Percentiles rank a stretch among this genome's conserved stretches.
These are phyloP conservation scores for Backusella tarrabulga DNA, from an alignment of 192 early-diverging fungal genomes.

Conservation along the genomic window DNA sequence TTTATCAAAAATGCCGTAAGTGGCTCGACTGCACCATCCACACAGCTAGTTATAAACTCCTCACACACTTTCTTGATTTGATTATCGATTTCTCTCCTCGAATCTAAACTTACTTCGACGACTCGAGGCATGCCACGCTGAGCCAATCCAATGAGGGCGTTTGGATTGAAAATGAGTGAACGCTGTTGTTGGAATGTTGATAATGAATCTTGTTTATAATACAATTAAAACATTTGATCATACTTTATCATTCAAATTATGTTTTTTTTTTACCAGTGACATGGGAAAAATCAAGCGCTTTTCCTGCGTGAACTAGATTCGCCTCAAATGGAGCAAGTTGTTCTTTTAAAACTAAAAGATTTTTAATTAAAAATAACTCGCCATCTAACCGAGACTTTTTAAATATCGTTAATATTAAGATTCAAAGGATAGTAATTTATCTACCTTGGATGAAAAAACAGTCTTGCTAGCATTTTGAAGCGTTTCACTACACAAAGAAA, in stretches of 20 bases:
- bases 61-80: slow-evolving; percentile 75
- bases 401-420: not conserved
- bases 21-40: slow-evolving; percentile 61
- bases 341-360: slow-evolving; percentile 80
- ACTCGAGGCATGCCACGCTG: slow-evolving; percentile 32
- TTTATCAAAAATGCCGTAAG: slow-evolving; percentile 57
- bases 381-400: slow-evolving; percentile 53
- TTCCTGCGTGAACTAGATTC: slow-evolving; percentile 70
- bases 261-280: slow-evolving; percentile 47
- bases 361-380: slow-evolving; percentile 84
- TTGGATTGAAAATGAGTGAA: slow-evolving; percentile 31
- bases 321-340: slow-evolving; percentile 77
- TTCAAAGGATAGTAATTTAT: not conserved
- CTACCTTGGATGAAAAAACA: slow-evolving; percentile 52
- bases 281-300: slow-evolving; percentile 64
- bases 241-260: not conserved
- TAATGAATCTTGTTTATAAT: slow-evolving; percentile 2
- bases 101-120: slow-evolving; percentile 37
- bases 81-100: slow-evolving; percentile 58
- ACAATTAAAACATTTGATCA: not conserved
- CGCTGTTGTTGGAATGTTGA: slow-evolving; percentile 15
- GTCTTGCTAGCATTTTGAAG: slow-evolving; percentile 49
- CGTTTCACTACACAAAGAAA: slow-evolving; percentile 64
- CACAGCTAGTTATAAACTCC: slow-evolving; percentile 70
- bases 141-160: slow-evolving; percentile 26